Conservation (phyloP, 164 flowering plant species). For the Pachysandra terminalis region DNA sequence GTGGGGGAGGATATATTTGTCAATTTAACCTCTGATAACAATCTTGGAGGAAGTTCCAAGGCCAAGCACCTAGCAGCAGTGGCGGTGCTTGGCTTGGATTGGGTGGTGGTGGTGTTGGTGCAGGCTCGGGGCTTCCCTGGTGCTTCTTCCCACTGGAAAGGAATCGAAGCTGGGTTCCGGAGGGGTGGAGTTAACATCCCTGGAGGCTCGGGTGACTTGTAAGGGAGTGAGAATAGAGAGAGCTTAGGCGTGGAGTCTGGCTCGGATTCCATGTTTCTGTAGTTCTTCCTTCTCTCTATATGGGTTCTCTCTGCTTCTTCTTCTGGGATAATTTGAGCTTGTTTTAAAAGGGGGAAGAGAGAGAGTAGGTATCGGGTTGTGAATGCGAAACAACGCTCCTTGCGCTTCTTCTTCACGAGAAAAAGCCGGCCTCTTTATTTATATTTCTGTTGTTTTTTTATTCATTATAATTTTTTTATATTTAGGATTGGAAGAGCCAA, state of each 20-base stretch:
- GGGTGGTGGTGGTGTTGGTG: not conserved
- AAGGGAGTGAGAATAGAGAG: conserved; percentile 39
- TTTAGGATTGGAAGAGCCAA: too few relatives aligned
- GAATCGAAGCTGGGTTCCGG: conserved; percentile 44
- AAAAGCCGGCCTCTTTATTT: not conserved
- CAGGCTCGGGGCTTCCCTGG: conserved; percentile 63
- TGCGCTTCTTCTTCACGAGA: conserved; percentile 1
- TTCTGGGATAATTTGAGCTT: not conserved
- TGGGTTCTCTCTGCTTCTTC: not conserved
- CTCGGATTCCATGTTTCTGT: conserved; percentile 20
- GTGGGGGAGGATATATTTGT: conserved; percentile 49
- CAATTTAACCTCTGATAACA: conserved; percentile 22
- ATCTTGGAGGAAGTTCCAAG: conserved; percentile 68
- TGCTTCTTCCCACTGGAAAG: conserved; percentile 80
- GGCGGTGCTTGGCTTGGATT: conserved; percentile 12
- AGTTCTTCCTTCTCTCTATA: not conserved
- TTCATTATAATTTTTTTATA: too few relatives aligned
- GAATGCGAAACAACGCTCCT: conserved; percentile 3
- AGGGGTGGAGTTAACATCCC: conserved; percentile 60
- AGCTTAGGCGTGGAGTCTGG: conserved; percentile 47
- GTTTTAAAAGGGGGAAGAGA: not conserved
- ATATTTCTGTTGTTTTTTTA: too few relatives aligned
- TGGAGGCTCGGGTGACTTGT: conserved; percentile 33
- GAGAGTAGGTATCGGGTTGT: not conserved
- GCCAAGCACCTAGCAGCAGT: conserved; percentile 42